These are phyloP conservation scores for Boletus rubropictus DNA, from an alignment of 768 basidiomycete species.

Conservation along the genomic window DNA sequence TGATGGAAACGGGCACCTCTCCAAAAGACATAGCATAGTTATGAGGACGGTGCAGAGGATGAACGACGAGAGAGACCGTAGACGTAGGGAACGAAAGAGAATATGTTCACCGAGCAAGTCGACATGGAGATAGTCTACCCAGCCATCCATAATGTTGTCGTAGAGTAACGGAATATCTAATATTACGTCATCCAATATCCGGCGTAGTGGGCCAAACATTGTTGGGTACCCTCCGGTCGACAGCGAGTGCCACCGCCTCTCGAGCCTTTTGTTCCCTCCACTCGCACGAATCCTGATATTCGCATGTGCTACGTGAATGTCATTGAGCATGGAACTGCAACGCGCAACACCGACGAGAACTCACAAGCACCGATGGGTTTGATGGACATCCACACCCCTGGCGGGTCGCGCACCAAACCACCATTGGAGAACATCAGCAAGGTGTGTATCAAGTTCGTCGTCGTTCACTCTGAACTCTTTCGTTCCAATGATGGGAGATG, in stretches of 20 bases:
- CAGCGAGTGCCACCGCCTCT: slow-evolving; percentile 24
- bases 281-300: slow-evolving; percentile 72
- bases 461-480: slow-evolving; percentile 55
- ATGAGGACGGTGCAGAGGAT: slow-evolving; percentile 42
- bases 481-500: slow-evolving; percentile 55
- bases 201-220: neutral
- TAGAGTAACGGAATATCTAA: neutral
- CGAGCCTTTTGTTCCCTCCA: slow-evolving; percentile 57
- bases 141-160: slow-evolving; percentile 35
- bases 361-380: slow-evolving; percentile 63
- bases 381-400: slow-evolving; percentile 57
- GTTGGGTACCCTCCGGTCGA: neutral
- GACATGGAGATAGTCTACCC: slow-evolving; percentile 43
- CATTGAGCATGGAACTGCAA: neutral
- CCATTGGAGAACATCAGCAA: slow-evolving; percentile 57
- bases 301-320: slow-evolving; percentile 55
- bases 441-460: slow-evolving; percentile 44
- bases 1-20: slow-evolving; percentile 42
- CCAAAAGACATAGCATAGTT: slow-evolving; percentile 43
- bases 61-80: slow-evolving; percentile 48
- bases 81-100: slow-evolving; percentile 36
- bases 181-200: slow-evolving; percentile 10
- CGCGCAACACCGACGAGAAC: slow-evolving; percentile 23
- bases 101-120: slow-evolving; percentile 42
- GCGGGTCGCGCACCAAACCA: slow-evolving; percentile 71